Evolutionary conservation across 108 stramenopile genomes (phyloP).

Genomic region (Cyclotella atomus): DNA sequence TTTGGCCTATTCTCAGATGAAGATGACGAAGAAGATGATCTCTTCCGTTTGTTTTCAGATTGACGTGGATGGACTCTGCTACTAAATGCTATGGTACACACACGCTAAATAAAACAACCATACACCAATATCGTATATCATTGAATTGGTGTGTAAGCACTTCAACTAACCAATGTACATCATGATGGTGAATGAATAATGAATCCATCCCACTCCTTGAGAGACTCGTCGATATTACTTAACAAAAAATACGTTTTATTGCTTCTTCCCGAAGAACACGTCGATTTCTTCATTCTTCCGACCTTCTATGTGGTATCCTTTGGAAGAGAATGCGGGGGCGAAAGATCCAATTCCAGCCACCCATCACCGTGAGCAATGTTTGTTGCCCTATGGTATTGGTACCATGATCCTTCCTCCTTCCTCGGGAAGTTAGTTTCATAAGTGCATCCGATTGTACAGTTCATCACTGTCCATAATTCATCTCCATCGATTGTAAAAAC

Average conservation of each 20-base stretch:
- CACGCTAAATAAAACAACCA: too few species aligned
- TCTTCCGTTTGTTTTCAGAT: background rate
- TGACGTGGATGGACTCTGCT: too few species aligned
- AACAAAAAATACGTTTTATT: background rate
- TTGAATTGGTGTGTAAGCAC: too few species aligned
- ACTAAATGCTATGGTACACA: too few species aligned
- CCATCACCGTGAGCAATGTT: background rate
- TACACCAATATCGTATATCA: too few species aligned
- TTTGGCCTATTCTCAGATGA: constrained; percentile 23
- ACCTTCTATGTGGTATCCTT: background rate
- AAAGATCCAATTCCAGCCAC: background rate
- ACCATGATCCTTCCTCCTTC: background rate
- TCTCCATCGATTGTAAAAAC: background rate
- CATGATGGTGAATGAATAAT: too few species aligned
- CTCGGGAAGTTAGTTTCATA: background rate
- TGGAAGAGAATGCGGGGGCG: background rate
- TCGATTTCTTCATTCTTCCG: background rate
- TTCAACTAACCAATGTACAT: too few species aligned
- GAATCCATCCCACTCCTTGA: too few species aligned
- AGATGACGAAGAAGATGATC: constrained; percentile 2
- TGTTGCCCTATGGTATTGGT: background rate
- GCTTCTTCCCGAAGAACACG: constrained; percentile 12
- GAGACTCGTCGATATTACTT: too few species aligned
- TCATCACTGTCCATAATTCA: background rate
- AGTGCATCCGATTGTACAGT: too few species aligned